A percentile compares a stretch with the other conserved stretches of the same genome.
Evolutionary conservation across 1,139 yeast genomes (phyloP).

Genomic region (Magnusiomyces paraingens): DNA sequence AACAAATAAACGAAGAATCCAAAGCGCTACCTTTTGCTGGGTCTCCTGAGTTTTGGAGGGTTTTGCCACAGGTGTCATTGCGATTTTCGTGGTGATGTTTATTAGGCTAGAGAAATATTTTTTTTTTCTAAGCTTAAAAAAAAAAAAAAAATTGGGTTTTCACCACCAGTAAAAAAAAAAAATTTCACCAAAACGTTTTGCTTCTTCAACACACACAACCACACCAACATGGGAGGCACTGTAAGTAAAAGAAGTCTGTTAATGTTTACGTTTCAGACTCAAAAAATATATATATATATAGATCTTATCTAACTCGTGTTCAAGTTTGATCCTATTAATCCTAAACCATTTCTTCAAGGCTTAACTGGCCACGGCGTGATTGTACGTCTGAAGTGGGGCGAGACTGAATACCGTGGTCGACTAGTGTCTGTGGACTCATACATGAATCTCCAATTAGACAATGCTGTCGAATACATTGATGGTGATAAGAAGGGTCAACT

Average conservation of each 20-base stretch:
- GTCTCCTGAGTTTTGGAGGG: neutral
- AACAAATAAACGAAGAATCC: no score
- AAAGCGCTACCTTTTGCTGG: neutral
- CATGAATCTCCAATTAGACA: conserved; percentile 77
- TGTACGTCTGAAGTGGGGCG: conserved; percentile 91
- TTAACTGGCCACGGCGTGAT: conserved; percentile 62
- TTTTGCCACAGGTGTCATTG: neutral
- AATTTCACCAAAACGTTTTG: neutral
- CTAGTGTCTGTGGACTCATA: conserved; percentile 82
- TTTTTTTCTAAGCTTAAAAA: no score
- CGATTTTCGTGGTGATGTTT: no score
- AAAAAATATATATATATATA: no score
- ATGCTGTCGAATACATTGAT: conserved; percentile 57
- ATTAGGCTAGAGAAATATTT: no score
- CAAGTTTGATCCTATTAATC: conserved; percentile 72
- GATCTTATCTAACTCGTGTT: neutral
- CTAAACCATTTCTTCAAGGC: conserved; percentile 81
- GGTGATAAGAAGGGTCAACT: conserved; percentile 51
- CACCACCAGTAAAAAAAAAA: conserved; percentile 2
- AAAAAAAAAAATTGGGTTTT: conserved; percentile 1
- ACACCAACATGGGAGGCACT: no score
- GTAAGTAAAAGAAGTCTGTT: conserved; percentile 4
- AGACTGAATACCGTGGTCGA: conserved; percentile 82
- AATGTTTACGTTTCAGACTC: neutral
- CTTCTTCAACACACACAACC: no score